These are phyloP conservation scores for Saturnispora saitoi DNA, from an alignment of 805 yeast species.

Conservation along the genomic window DNA sequence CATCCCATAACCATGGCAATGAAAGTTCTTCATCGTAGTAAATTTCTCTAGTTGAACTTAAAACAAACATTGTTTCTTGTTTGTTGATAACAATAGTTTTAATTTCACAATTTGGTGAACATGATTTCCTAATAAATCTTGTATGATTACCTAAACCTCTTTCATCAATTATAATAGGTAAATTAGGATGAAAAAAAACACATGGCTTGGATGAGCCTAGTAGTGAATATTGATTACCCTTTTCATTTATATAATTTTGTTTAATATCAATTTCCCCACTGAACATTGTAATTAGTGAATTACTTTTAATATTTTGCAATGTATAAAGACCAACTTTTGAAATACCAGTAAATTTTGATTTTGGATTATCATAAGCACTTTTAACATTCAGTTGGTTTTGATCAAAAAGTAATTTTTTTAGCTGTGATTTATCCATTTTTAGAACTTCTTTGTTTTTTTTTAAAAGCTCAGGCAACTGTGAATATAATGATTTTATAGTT, in stretches of 20 bases:
- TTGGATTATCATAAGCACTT: constrained; percentile 49
- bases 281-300: constrained; percentile 49
- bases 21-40: constrained; percentile 64
- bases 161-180: constrained; percentile 69
- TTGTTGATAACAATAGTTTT: constrained; percentile 38
- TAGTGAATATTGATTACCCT: constrained; percentile 65
- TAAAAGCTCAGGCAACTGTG: constrained; percentile 21
- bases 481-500: constrained; percentile 24
- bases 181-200: constrained; percentile 46
- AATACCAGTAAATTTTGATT: constrained; percentile 58
- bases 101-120: constrained; percentile 68
- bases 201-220: constrained; percentile 65
- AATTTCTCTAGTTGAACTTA: constrained; percentile 49
- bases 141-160: constrained; percentile 69
- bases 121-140: constrained; percentile 66
- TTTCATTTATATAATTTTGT: constrained; percentile 52
- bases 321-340: constrained; percentile 57
- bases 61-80: constrained; percentile 38
- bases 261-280: constrained; percentile 68
- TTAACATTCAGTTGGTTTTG: constrained; percentile 32
- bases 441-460: constrained; percentile 19
- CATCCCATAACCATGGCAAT: constrained; percentile 86
- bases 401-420: constrained; percentile 18
- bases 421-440: constrained; percentile 17
- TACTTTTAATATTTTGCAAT: constrained; percentile 32